Base-by-base conservation (phyloP, 75 land plant species). In the Sequoia sempervirens region DNA sequence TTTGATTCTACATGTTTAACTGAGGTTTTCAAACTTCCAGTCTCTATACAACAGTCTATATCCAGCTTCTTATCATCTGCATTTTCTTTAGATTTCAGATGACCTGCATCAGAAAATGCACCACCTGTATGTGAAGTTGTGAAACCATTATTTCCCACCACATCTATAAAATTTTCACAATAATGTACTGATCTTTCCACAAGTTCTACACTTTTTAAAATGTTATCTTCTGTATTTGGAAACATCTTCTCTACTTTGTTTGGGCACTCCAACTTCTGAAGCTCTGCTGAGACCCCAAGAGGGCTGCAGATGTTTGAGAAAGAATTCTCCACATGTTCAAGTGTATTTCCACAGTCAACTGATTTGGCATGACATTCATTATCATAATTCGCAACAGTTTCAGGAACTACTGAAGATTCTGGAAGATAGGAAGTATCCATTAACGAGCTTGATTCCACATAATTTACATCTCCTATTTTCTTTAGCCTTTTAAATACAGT, bases 371-470 rank as follows among this genome's bases (percentile, higher is more conserved):
- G 41, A 61, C 46, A 30, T 75, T 80, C 81, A 37, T 13, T 40
- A 43, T 82, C 84, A 75, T 86, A 54, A 53, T 38, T 45, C 32
- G 80, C 72, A 73, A 84, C 88, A 53, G 89, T 84, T 72, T 90
- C 90, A 56, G 90, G 85, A 76, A 89, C 89, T 82, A 93, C 84
- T 56, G 86, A 83, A 82, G 90, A 92, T 85, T 92, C 92, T 85
- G 93, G 89, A 64, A 89, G 88, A 82, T 58, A 84, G 14, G 91
- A 91, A 18, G 84, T 36, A 50, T 88, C 87, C 38, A 66, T 69
- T 26, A 85, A 80, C 9, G 79, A 73, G 68, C 81, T 85, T 69
- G 72, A 54, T 46, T 83, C 84, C 68, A 38, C 52, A 30, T 18
- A 81, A 81, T 53, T 10, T 34, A 17, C 40, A 81, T 54, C 61